Evolutionary conservation across 2,329 filamentous ascomycete species (phyloP), one percentile per base, ranked within the genome.

Genomic region (Cytospora chrysosperma): DNA sequence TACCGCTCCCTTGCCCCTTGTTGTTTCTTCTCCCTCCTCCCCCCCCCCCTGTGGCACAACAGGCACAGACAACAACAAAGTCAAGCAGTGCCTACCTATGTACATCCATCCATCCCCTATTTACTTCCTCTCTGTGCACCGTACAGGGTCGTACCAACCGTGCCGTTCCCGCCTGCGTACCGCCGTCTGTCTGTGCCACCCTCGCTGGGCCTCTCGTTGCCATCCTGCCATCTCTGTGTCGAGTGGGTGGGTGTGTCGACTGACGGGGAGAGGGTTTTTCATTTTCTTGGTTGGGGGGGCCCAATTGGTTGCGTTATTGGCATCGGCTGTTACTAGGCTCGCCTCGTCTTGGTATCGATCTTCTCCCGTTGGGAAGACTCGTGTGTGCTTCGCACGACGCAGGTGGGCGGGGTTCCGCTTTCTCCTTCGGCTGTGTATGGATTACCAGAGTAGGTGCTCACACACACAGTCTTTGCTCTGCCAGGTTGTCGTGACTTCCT

Each of bases 271-370:
- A 9, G 28, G n/a, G n/a, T n/a, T n/a, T n/a, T n/a, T n/a, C n/a
- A n/a, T 10, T 4, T 40, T 40, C 15, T 40, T 40, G 37, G 15
- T n/a, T 40, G 37, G 34, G 12, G 5, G 37, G 15, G 37, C 7
- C 34, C 15, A 19, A 19, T 40, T 40, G 37, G 37, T n/a, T 40
- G 37, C 37, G 37, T 40, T 19, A 40, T 40, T 40, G 37, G 37
- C 37, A 19, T 40, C 19, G 37, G 37, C 37, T 34, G 34, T 26
- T 60, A 54, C 49, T 54, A 60, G 58, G 34, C 58, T 60, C 58
- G 50, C 58, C 58, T 60, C 50, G 54, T 54, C 34, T 30, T 30
- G 49, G 30, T 50, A 47, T 47, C 13, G 24, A 43, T 21, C 43
- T 32, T 32, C 43, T 53, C 13, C 37, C 19, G 37, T 40, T 40